These are phyloP conservation scores for Omphalotus olearius DNA, from an alignment of 1,284 basidiomycete genomes.

Conservation along the genomic window DNA sequence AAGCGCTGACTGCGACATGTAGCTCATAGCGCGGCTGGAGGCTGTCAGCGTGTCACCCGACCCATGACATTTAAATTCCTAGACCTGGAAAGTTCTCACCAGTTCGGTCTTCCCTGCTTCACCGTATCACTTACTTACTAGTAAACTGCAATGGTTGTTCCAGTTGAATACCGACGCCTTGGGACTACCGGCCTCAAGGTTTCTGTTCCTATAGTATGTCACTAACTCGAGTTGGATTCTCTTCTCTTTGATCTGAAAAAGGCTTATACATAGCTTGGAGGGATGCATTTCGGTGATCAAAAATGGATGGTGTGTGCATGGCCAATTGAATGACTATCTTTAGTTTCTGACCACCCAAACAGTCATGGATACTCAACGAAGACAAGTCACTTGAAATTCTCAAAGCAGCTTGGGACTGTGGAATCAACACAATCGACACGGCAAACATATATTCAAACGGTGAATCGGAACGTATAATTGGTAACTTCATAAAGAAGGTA, in stretches of 20 bases:
- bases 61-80: neutral
- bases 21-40: too few relatives aligned
- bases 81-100: too few relatives aligned
- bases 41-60: too few relatives aligned
- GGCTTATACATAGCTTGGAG: conserved; percentile 27
- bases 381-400: conserved; percentile 8
- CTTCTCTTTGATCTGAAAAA: neutral
- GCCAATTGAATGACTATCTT: neutral
- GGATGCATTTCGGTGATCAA: conserved; percentile 33
- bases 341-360: neutral
- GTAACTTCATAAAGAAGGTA: conserved; percentile 15
- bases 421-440: conserved; percentile 16
- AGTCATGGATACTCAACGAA: conserved; percentile 10
- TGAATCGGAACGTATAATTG: conserved; percentile 14
- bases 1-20: too few relatives aligned
- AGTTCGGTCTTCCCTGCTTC: too few relatives aligned
- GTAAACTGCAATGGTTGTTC: neutral
- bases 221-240: neutral
- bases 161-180: conserved; percentile 17
- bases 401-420: conserved; percentile 13
- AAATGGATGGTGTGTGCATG: conserved; percentile 24
- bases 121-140: neutral
- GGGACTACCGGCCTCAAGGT: conserved; percentile 39
- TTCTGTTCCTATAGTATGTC: conserved; percentile 34
- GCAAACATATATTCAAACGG: conserved; percentile 15